Evolutionary conservation across 345 rosid species (phyloP).

Genomic region (Trapa bicornis): DNA sequence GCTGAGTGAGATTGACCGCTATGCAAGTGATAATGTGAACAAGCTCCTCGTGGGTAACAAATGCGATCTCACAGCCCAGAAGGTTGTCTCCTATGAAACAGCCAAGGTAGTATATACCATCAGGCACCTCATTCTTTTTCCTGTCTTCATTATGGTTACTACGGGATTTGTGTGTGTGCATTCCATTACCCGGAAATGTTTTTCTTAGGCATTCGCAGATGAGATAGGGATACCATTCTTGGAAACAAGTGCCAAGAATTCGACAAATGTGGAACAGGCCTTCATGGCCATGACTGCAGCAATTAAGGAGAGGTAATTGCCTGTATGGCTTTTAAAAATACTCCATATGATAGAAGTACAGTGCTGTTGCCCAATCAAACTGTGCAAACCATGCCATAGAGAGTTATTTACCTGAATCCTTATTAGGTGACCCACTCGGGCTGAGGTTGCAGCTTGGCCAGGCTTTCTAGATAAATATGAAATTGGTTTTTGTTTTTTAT

Average conservation of each 20-base stretch:
- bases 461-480: neutral
- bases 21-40: conserved; percentile 71
- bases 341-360: too few species aligned
- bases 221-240: conserved; percentile 73
- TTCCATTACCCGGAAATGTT: neutral
- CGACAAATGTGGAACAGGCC: conserved; percentile 66
- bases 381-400: too few species aligned
- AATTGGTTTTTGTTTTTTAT: neutral
- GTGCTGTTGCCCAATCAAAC: too few species aligned
- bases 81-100: conserved; percentile 59
- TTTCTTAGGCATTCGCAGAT: conserved; percentile 57
- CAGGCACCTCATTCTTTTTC: neutral
- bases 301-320: conserved; percentile 44
- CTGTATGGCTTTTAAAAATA: too few species aligned
- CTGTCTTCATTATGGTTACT: neutral
- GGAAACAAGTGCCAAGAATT: conserved; percentile 73
- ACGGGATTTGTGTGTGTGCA: neutral
- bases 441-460: too few species aligned
- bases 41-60: conserved; percentile 75
- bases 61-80: conserved; percentile 60
- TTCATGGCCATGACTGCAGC: conserved; percentile 82
- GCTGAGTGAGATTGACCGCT: conserved; percentile 71
- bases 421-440: too few species aligned
- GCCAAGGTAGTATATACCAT: conserved; percentile 34
- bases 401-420: too few species aligned